Evolutionary conservation across 2,329 filamentous ascomycete species (phyloP).

Genomic region (Chaetomiaceae sp.): DNA sequence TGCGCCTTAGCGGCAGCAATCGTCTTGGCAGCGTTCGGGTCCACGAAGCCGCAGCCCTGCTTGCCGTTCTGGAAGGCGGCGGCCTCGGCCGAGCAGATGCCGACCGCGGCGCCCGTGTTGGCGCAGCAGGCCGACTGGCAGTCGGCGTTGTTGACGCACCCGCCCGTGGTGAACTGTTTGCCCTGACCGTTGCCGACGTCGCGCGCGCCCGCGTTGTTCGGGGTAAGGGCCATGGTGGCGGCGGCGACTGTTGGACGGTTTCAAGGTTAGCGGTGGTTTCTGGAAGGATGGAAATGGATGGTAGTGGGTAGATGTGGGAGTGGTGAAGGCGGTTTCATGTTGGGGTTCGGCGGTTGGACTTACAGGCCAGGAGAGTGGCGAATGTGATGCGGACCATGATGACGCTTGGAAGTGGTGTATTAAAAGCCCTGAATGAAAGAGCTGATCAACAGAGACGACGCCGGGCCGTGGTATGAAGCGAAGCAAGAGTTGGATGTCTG

Average conservation of each 20-base stretch:
- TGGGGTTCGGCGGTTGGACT: too few species aligned
- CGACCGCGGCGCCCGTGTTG: constrained; percentile 26
- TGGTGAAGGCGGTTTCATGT: too few species aligned
- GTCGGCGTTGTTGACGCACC: constrained; percentile 29
- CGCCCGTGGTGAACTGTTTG: constrained; percentile 31
- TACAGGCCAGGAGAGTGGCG: constrained; percentile 26
- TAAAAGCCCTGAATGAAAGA: neutral
- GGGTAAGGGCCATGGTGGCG: constrained; percentile 25
- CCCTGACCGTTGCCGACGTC: constrained; percentile 28
- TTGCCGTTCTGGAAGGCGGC: constrained; percentile 31
- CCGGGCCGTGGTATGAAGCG: constrained; percentile 15
- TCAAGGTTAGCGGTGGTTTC: too few species aligned
- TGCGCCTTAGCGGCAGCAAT: constrained; percentile 30
- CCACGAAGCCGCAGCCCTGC: constrained; percentile 30
- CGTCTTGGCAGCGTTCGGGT: constrained; percentile 27
- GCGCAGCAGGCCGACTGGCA: constrained; percentile 28
- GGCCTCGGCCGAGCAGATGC: constrained; percentile 30
- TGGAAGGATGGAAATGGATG: too few species aligned
- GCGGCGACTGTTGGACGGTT: constrained; percentile 25
- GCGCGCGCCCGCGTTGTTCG: constrained; percentile 29
- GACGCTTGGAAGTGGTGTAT: neutral
- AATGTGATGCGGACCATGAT: constrained; percentile 30
- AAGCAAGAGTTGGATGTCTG: too few species aligned
- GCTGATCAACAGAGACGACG: constrained; percentile 18
- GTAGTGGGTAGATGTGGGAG: too few species aligned